Base-by-base conservation (phyloP, 768 basidiomycete genomes). In the Kwoniella newhampshirensis region DNA sequence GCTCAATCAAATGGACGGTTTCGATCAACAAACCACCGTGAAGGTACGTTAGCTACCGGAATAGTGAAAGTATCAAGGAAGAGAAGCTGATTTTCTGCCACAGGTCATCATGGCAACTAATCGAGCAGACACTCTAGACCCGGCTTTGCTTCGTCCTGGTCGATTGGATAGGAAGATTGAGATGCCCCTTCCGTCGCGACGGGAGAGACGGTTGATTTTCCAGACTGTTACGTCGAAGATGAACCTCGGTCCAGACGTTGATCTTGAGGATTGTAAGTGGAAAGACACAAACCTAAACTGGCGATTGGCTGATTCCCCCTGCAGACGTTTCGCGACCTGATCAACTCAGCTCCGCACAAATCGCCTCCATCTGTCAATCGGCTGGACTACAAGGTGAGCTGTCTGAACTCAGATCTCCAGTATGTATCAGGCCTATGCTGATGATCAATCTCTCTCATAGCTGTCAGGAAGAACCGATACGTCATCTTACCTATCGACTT, bases 51-150 rank as follows among this genome's bases (percentile, higher is more conserved):
- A 23, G 1, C 25, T 41, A 15, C 35, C 23, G 36, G 32, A 43
- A 17, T 40, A 4, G 13, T 13, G 18, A 37, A 25, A 15, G 35
- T n/a, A n/a, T n/a, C n/a, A n/a, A n/a, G n/a, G n/a, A n/a, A n/a
- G n/a, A 15, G 9, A 20, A 55, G 36, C 50, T 59, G 36, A 64
- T 56, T 13, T n/a, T 15, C 4, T 43, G 23, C 39, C 3, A 17
- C 58, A 96, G 92, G 96, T 99, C 39, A 99, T 99, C 75, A 98
- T 98, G 96, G 96, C 96, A 25, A 99, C 96, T 40, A 99, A 99
- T 79, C 88, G 96, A 67, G 89, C 90, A 43, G 96, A 99, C 77
- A 99, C 96, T 4, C 82, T 99, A 27, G 96, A 99, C 77, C 96
- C 96, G 57, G 96, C 96, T 4, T 80, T 99, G 39, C 86, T 99